Evolutionary conservation across 169 alveolate genomes (phyloP).

Genomic region (Theileria sp.): DNA sequence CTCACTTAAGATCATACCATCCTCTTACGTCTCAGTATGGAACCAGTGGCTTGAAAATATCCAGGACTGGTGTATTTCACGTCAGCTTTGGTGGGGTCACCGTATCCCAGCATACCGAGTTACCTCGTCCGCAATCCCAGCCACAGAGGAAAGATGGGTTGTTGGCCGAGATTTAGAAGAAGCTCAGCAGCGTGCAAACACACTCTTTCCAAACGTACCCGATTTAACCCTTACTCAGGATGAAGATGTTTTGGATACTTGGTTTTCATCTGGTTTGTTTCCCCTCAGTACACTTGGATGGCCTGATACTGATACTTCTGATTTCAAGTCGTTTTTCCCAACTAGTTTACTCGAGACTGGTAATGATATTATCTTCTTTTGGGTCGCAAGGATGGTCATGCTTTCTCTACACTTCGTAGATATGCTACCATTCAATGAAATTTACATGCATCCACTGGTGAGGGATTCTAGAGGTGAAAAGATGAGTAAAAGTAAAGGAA

Average conservation of each 20-base stretch:
- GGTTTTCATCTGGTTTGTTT: slow-evolving; percentile 98
- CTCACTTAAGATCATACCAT: slow-evolving; percentile 91
- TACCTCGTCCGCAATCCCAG: slow-evolving; percentile 45
- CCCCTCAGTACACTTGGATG: slow-evolving; percentile 98
- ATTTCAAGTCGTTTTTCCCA: slow-evolving; percentile 93
- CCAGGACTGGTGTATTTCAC: slow-evolving; percentile 98
- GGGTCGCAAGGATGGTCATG: slow-evolving; percentile 99
- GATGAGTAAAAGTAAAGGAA: slow-evolving; percentile 97
- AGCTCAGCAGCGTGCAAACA: slow-evolving; percentile 47
- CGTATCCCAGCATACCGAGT: slow-evolving; percentile 97
- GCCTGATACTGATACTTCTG: slow-evolving; percentile 91
- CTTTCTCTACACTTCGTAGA: slow-evolving; percentile 92
- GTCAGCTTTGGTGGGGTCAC: slow-evolving; percentile 99
- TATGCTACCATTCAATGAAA: slow-evolving; percentile 95
- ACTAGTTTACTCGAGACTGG: slow-evolving; percentile 97
- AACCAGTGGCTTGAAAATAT: slow-evolving; percentile 96
- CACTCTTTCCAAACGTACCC: slow-evolving; percentile 21
- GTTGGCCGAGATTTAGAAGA: slow-evolving; percentile 46
- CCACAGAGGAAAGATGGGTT: slow-evolving; percentile 43
- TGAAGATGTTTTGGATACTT: slow-evolving; percentile 99
- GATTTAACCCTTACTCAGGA: slow-evolving; percentile 86
- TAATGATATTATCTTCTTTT: slow-evolving; percentile 98
- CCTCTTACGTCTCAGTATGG: slow-evolving; percentile 93
- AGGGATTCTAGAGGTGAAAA: slow-evolving; percentile 97
- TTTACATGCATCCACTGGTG: slow-evolving; percentile 97